Evolutionary conservation across 768 basidiomycete species (phyloP), one percentile per base, ranked within the genome.

Genomic region (Fomitopsis pulvina): DNA sequence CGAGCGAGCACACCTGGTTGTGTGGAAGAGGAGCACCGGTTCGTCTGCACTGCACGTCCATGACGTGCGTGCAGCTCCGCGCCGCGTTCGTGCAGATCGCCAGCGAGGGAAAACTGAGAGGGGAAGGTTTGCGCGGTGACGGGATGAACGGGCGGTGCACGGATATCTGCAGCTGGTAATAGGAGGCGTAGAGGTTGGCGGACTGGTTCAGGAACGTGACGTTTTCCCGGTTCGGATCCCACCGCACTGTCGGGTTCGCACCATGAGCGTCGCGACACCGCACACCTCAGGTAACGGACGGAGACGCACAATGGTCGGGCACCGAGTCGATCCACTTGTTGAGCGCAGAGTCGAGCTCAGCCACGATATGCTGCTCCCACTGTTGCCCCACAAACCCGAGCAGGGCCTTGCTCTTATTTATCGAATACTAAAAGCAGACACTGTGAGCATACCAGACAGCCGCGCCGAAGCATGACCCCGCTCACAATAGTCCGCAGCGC

Each of bases 321-420:
- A 90, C 68, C 7, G 74, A 72, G 43, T 83, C 79, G 10, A 77
- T 65, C 87, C 89, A 93, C 50, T 83, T 77, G 51, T 81, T 80
- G 57, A 92, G 71, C 0, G 81, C 82, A 5, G 74, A 71, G 58
- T 85, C 84, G 28, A 92, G 68, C 50, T 87, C 82, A 14, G 78
- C 72, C 14, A 90, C 70, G 26, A 85, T 76, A 39, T 80, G 73
- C 42, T 75, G 75, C 41, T 73, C 70, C 73, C 78, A 80, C 49
- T 75, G 71, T 49, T 72, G 67, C 25, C 75, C 72, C 38, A 77
- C 72, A 51, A 77, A 66, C 29, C 78, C 81, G 22, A 74, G 63
- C 30, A 78, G 67, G 16, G 79, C 64, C 55, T 81, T 80, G 20
- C 77, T 71, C 63, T 78, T 82, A 66, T 87, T 79, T 54, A 87